Conservation (phyloP, 2,329 filamentous ascomycete genomes). For the Allantophomopsis lycopodina region DNA sequence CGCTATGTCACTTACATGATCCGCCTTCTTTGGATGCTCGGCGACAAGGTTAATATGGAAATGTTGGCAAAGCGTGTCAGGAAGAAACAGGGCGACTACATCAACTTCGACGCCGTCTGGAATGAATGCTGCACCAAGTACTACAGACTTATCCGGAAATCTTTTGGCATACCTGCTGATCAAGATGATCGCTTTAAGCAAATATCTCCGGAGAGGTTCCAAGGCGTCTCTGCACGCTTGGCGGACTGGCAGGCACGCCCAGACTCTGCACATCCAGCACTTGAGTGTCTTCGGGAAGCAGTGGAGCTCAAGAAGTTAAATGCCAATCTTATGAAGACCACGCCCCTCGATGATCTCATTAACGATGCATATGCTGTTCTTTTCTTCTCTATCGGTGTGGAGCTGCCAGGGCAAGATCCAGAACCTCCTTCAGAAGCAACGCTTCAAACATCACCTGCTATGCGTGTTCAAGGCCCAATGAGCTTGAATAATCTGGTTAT, state of each 20-base stretch:
- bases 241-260: constrained; percentile 42
- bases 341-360: constrained; percentile 83
- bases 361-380: constrained; percentile 76
- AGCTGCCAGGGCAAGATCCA: constrained; percentile 27
- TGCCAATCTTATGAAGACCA: constrained; percentile 71
- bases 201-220: constrained; percentile 52
- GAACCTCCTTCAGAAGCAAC: constrained; percentile 26
- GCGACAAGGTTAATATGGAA: constrained; percentile 49
- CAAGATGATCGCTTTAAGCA: constrained; percentile 55
- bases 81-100: constrained; percentile 42
- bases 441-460: constrained; percentile 9
- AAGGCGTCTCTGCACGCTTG: constrained; percentile 39
- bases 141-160: constrained; percentile 37
- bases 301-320: constrained; percentile 70
- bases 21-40: constrained; percentile 42
- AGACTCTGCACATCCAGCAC: constrained; percentile 27
- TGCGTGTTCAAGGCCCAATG: constrained; percentile 13
- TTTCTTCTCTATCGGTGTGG: constrained; percentile 52
- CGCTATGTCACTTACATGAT: constrained; percentile 56
- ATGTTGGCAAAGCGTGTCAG: constrained; percentile 48
- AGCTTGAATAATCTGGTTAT: constrained; percentile 17
- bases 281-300: constrained; percentile 52
- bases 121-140: constrained; percentile 14
- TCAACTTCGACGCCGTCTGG: constrained; percentile 13
- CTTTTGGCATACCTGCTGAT: constrained; percentile 40